A percentile compares a stretch with the other conserved stretches of the same genome.
Conservation (phyloP, 305 asterid genomes). For the Fraxinus velutina region DNA sequence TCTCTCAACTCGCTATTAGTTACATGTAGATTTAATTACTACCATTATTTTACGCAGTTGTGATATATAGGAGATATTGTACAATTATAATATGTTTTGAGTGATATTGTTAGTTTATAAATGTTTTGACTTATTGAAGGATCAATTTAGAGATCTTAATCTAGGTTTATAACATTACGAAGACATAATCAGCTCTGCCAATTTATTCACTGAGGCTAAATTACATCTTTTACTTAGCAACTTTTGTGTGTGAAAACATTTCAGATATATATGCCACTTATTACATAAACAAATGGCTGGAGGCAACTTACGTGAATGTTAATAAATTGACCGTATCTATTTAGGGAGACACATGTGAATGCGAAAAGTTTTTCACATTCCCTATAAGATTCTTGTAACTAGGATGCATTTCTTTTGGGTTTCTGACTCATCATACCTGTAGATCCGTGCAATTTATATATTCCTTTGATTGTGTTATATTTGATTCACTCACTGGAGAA, state of each 20-base stretch:
- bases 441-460: background rate
- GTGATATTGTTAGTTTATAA: background rate
- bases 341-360: background rate
- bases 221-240: background rate
- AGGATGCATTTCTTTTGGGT: background rate
- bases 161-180: background rate
- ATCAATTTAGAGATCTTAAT: background rate
- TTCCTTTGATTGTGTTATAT: background rate
- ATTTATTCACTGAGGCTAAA: background rate
- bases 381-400: background rate
- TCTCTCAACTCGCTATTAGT: background rate
- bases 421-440: background rate
- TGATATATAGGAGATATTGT: background rate
- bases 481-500: background rate
- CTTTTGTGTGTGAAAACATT: background rate
- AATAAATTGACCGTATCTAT: background rate
- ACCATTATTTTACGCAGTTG: background rate
- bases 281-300: slow-evolving; percentile 1
- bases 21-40: background rate
- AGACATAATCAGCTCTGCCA: background rate
- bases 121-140: background rate
- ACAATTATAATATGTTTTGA: background rate
- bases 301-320: background rate
- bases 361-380: background rate
- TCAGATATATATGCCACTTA: background rate